These are phyloP conservation scores for Lactarius hatsudake DNA, from an alignment of 768 basidiomycete genomes.

Conservation along the genomic window DNA sequence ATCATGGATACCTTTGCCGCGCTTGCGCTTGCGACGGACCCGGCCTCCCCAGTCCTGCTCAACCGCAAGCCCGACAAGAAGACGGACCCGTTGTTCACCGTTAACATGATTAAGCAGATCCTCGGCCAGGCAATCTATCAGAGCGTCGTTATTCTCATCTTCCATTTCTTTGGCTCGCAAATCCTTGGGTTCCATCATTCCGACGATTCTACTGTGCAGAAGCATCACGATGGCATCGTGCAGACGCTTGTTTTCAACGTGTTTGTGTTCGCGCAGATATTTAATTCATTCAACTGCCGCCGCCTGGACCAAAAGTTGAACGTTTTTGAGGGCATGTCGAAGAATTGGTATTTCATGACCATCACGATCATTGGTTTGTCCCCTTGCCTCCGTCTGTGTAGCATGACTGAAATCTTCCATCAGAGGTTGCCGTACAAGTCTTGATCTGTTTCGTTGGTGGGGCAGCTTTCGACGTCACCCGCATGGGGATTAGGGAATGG, in stretches of 20 bases:
- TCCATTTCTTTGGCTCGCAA: slow-evolving; percentile 77
- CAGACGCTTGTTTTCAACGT: slow-evolving; percentile 94
- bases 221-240: slow-evolving; percentile 47
- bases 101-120: slow-evolving; percentile 98
- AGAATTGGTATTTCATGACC: slow-evolving; percentile 79
- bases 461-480: slow-evolving; percentile 85
- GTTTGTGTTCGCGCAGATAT: slow-evolving; percentile 98
- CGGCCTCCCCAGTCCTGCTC: slow-evolving; percentile 75
- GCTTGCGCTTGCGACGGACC: slow-evolving; percentile 95
- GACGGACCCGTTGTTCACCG: slow-evolving; percentile 82
- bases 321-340: slow-evolving; percentile 77
- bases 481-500: slow-evolving; percentile 83
- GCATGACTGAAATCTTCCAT: slow-evolving; percentile 8
- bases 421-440: slow-evolving; percentile 85
- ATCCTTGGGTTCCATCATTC: slow-evolving; percentile 62
- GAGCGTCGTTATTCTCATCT: slow-evolving; percentile 74
- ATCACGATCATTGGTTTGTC: slow-evolving; percentile 82
- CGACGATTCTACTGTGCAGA: slow-evolving; percentile 32
- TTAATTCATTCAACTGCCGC: slow-evolving; percentile 91
- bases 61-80: slow-evolving; percentile 91
- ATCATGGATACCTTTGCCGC: slow-evolving; percentile 99
- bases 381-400: not conserved
- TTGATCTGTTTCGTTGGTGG: slow-evolving; percentile 90
- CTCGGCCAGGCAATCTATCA: slow-evolving; percentile 87
- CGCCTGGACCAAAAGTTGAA: slow-evolving; percentile 84